Evolutionary conservation across 441 rosid species (phyloP), one percentile per base, ranked within the genome.

Genomic region (Croton laevigatus): DNA sequence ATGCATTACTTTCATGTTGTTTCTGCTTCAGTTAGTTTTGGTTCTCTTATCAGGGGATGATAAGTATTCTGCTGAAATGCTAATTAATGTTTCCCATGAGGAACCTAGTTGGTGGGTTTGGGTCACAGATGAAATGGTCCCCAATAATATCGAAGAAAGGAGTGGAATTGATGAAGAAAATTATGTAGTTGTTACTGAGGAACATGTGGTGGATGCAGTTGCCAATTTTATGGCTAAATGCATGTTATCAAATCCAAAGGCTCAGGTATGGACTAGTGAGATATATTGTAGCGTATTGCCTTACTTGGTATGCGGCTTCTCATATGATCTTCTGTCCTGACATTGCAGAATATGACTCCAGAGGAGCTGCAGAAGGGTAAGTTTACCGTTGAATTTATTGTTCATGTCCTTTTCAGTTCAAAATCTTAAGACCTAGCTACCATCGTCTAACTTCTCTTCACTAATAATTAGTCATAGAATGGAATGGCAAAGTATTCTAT

Each of bases 71-170:
- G 94, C 85, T 65, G 97, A 87, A 79, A 73, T 91, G 74, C 80
- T 90, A 60, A 78, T 94, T 59, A 88, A 91, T 44, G 81, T 87
- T 22, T 86, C 82, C 72, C 79, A 85, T 9, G 87, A 90, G 67
- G 89, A 91, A 59, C 97, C 97, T 22, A 91, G 98, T 73, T 87
- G 97, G 96, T 93, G 98, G 98, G 97, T 94, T 38, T 90, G 97
- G 88, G 95, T 94, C 61, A 83, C 91, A 5, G 95, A 94, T 55
- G 97, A 94, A 49, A 91, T 90, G 98, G 77, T 86, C 51, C 97
- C 90, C 1, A 84, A 81, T 73, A 87, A 85, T 70, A 86, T 79
- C 5, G 98, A 90, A 76, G 98, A 90, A 75, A 49, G 81, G 78
- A 90, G 97, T 65, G 87, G 88, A 8, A 94, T 94, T 12, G 98